Evolutionary conservation across 164 flowering plant genomes (phyloP), one percentile per base, ranked within the genome.

Genomic region (Cinnamomum micranthum): DNA sequence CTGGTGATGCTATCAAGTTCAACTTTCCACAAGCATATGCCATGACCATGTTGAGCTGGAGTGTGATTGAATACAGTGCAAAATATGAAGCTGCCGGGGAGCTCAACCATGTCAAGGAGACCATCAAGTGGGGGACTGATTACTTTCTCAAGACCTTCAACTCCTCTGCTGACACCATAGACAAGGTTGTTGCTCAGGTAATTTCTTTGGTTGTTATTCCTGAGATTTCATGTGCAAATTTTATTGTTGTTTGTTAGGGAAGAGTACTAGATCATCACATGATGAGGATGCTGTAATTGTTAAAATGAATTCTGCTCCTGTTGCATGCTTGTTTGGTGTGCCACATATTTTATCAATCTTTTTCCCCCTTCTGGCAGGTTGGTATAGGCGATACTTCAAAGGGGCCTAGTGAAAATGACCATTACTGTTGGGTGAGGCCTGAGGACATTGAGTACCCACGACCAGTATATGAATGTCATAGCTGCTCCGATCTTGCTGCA

Each of bases 351-450:
- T 20, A 19, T 41, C 51, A 33, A 6, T 69, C 41, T 17, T n/a
- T 65, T 58, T 50, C 14, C 68, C 7, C 65, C 35, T 31, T 71
- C 71, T 78, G 65, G 66, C 83, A 91, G 96, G 93, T 91, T 76
- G 98, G 98, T 9, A 7, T 55, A 2, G 98, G 98, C 17, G 91
- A 88, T 79, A 92, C 97, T 67, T 83, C 92, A 15, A 87, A 88
- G 10, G 85, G 85, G 17, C 75, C 95, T 1, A 81, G 71, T 50
- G 87, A 89, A 0, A 95, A 95, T 83, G 99, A 95, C 78, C 99
- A 94, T 79, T 92, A 93, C 81, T 95, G 99, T 77, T 95, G 99
- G 99, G 85, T 84, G 90, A 87, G 97, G 2, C 99, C 99, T 51
- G 99, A 95, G 85, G 98, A 95, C 80, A 93, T 95, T 76, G 95